Percentiles rank a stretch among this genome's conserved stretches.
phyloP scores from a whole-genome alignment of 768 basidiomycete genomes.

The Lentinus brumalis region DNA sequence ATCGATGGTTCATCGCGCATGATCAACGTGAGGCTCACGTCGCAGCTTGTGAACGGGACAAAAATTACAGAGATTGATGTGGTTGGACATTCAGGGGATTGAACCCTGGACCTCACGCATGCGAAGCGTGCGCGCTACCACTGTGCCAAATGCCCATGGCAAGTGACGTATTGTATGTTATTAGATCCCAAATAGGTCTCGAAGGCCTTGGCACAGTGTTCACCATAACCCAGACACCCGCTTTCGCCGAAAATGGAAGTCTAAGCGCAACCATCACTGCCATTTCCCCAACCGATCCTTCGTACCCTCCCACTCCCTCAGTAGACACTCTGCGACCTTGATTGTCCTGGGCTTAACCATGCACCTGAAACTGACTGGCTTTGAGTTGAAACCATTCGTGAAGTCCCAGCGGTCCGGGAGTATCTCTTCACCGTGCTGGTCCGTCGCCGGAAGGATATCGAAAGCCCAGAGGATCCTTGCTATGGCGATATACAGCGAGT shows the following conservation, averaged over 20 bases:
- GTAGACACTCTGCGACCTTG: background rate
- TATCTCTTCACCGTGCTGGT: conserved; percentile 26
- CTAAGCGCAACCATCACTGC: background rate
- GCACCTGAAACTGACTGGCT: conserved; percentile 19
- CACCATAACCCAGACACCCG: too few species aligned
- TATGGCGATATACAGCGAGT: conserved; percentile 26
- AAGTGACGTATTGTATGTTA: background rate
- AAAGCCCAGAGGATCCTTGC: conserved; percentile 26
- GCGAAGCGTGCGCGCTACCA: too few species aligned
- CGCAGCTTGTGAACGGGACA: background rate
- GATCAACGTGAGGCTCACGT: too few species aligned
- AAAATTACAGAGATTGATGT: conserved; percentile 47
- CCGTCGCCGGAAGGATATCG: conserved; percentile 21
- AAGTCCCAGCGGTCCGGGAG: conserved; percentile 20
- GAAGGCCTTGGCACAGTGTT: too few species aligned
- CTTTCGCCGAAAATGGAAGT: too few species aligned
- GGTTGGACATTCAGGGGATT: conserved; percentile 41
- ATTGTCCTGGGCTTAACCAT: conserved; percentile 8
- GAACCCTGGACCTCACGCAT: conserved; percentile 44
- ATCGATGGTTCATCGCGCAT: too few species aligned
- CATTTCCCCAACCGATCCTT: conserved; percentile 14
- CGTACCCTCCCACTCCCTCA: conserved; percentile 12
- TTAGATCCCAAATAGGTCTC: too few species aligned
- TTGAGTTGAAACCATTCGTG: conserved; percentile 22
- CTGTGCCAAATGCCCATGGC: background rate